Evolutionary conservation across 371 early-diverging fungal species (phyloP).

Genomic region (Chytridium lagenaria): DNA sequence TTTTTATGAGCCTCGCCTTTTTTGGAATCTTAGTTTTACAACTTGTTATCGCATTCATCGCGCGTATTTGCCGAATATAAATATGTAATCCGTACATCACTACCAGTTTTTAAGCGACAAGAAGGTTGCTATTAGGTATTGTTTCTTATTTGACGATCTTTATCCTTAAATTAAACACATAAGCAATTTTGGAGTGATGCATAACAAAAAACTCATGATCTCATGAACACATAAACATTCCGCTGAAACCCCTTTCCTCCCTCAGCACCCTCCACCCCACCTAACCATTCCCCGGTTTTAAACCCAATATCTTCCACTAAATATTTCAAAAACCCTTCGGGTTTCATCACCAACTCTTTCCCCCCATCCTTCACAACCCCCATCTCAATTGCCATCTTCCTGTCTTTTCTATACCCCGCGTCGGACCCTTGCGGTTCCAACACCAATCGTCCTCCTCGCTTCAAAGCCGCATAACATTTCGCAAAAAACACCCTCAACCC

Average conservation of each 20-base stretch:
- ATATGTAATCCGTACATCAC: no score
- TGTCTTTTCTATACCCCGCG: background rate
- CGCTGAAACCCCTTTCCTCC: background rate
- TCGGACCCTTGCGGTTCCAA: slow-evolving; percentile 75
- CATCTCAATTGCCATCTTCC: background rate
- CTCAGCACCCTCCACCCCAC: background rate
- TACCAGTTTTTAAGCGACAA: no score
- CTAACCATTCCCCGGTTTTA: background rate
- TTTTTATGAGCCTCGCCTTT: no score
- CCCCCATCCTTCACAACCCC: background rate
- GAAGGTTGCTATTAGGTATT: no score
- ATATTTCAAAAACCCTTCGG: background rate
- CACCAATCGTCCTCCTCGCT: slow-evolving; percentile 69
- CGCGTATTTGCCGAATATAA: no score
- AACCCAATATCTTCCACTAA: slow-evolving; percentile 5
- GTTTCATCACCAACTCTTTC: background rate
- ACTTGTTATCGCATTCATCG: no score
- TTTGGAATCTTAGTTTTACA: no score
- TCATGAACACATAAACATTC: background rate
- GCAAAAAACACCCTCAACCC: slow-evolving; percentile 75
- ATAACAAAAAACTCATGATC: background rate
- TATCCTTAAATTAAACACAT: background rate
- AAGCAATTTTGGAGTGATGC: background rate
- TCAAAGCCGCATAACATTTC: slow-evolving; percentile 63
- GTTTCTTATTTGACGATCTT: no score